Evolutionary conservation across 225 moss, liverwort and hornwort genomes (phyloP).

Genomic region (Polytrichum commune): DNA sequence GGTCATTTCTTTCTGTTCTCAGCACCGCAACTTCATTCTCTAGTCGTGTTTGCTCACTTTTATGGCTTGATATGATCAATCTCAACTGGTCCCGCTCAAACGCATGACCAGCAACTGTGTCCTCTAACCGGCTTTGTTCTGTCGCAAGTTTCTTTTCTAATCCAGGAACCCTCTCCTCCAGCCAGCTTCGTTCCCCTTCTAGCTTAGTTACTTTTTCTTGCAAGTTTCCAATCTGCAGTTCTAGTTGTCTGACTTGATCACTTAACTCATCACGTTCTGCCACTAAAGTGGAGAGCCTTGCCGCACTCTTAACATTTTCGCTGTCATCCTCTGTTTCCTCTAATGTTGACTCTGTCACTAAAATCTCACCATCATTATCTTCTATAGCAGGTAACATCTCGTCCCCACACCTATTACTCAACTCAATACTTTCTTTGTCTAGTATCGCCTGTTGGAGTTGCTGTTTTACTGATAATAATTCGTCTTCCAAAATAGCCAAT

Average conservation of each 20-base stretch:
- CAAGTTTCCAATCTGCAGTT: slow-evolving; percentile 28
- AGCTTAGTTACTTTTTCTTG: slow-evolving; percentile 61
- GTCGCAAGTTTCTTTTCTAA: slow-evolving; percentile 63
- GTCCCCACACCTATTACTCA: slow-evolving; percentile 8
- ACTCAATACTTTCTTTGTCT: slow-evolving; percentile 11
- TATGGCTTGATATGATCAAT: slow-evolving; percentile 47
- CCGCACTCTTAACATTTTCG: slow-evolving; percentile 18
- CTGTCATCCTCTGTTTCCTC: slow-evolving; percentile 18
- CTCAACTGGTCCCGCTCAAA: slow-evolving; percentile 58
- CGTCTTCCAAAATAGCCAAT: slow-evolving; percentile 32
- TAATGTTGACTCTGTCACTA: slow-evolving; percentile 1
- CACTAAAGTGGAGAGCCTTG: slow-evolving; percentile 21
- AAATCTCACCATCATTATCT: neutral
- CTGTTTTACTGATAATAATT: slow-evolving; percentile 26
- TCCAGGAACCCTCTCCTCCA: slow-evolving; percentile 61
- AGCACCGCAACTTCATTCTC: slow-evolving; percentile 42
- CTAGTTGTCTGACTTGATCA: slow-evolving; percentile 16
- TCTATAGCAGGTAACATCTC: slow-evolving; percentile 7
- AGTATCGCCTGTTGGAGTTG: slow-evolving; percentile 26
- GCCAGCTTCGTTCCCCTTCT: slow-evolving; percentile 63
- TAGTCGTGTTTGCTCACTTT: slow-evolving; percentile 51
- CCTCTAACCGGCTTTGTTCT: slow-evolving; percentile 62
- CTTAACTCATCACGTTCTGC: slow-evolving; percentile 39
- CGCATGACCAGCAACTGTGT: slow-evolving; percentile 58
- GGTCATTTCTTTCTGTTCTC: slow-evolving; percentile 45